A percentile compares a stretch with the other conserved stretches of the same genome.
These are phyloP conservation scores for Silene uniflora DNA, from an alignment of 148 eudicot species.

Conservation along the genomic window DNA sequence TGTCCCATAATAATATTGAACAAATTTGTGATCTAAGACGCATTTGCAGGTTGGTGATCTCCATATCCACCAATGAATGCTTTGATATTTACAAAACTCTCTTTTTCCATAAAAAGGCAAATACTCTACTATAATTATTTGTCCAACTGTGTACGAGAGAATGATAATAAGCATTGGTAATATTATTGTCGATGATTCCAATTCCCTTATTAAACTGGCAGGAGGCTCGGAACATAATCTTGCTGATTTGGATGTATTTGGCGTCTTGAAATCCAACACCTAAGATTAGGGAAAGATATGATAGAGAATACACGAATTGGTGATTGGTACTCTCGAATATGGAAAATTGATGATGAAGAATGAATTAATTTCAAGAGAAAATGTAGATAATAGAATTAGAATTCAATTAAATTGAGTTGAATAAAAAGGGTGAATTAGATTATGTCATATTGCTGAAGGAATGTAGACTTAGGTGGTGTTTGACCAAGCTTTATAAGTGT, in stretches of 20 bases:
- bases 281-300: constrained; percentile 87
- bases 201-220: constrained; percentile 25
- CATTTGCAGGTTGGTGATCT: not conserved
- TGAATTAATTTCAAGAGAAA: too few species aligned
- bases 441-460: too few species aligned
- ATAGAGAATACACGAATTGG: constrained; percentile 79
- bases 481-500: too few species aligned
- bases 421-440: too few species aligned
- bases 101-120: not conserved
- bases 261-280: constrained; percentile 78
- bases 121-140: not conserved
- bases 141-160: not conserved
- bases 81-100: not conserved
- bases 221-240: constrained; percentile 81
- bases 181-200: not conserved
- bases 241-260: constrained; percentile 88
- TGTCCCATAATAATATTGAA: not conserved
- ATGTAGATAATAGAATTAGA: too few species aligned
- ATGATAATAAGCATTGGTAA: not conserved
- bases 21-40: not conserved
- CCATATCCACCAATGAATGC: not conserved
- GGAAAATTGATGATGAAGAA: too few species aligned
- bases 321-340: constrained; percentile 81
- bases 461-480: too few species aligned
- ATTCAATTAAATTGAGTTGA: too few species aligned